Percentiles rank a stretch among this genome's conserved stretches.
These are phyloP conservation scores for Fusarium buharicum DNA, from an alignment of 2,329 filamentous ascomycete species.

Conservation along the genomic window DNA sequence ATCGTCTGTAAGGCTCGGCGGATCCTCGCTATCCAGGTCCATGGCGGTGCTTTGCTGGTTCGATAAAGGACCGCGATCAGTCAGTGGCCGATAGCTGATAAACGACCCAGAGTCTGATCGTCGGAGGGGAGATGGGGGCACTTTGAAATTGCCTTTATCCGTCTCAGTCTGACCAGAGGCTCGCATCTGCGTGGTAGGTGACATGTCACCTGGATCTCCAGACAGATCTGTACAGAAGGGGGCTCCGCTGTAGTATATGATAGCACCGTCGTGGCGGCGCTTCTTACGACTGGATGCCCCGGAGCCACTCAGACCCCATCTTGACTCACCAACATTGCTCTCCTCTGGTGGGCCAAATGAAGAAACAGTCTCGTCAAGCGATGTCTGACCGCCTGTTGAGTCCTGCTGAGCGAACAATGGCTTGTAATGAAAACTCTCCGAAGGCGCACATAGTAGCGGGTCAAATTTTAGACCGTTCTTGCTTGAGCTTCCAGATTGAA, in stretches of 20 bases:
- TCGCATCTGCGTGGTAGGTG: conserved; percentile 60
- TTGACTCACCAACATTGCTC: conserved; percentile 60
- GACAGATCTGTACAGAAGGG: conserved; percentile 84
- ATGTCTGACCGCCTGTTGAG: conserved; percentile 59
- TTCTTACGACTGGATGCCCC: conserved; percentile 61
- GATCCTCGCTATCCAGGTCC: conserved; percentile 45
- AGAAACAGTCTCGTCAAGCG: conserved; percentile 60
- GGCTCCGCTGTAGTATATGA: conserved; percentile 85
- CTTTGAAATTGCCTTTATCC: conserved; percentile 23
- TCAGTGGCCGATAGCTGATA: conserved; percentile 61
- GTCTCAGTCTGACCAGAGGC: conserved; percentile 55
- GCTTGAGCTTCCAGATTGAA: conserved; percentile 49
- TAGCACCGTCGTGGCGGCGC: conserved; percentile 73
- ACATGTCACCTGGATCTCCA: conserved; percentile 67
- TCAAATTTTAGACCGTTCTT: conserved; percentile 56
- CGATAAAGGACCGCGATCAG: conserved; percentile 48
- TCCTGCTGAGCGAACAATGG: conserved; percentile 67
- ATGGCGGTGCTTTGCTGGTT: conserved; percentile 37
- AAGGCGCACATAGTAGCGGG: conserved; percentile 52
- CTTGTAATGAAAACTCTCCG: conserved; percentile 69
- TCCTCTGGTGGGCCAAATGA: conserved; percentile 60
- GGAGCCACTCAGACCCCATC: conserved; percentile 60
- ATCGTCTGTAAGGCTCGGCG: conserved; percentile 50
- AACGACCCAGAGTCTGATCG: conserved; percentile 64
- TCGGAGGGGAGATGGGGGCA: conserved; percentile 44